These are phyloP conservation scores for Drosera spatulata DNA, from an alignment of 179 eudicot species.

Conservation along the genomic window DNA sequence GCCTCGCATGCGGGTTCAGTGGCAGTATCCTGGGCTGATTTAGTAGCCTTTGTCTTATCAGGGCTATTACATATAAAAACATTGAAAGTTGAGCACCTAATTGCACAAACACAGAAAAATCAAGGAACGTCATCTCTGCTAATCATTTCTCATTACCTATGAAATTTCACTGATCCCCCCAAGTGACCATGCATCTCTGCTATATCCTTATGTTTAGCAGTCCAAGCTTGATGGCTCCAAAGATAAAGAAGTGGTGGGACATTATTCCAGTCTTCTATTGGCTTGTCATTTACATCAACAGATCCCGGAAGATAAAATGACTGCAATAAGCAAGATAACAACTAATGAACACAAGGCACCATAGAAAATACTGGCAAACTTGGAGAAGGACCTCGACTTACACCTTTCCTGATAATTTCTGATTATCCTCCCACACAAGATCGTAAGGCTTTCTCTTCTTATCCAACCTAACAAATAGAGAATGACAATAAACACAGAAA, in stretches of 20 bases:
- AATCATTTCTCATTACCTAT: conserved; percentile 7
- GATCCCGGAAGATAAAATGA: conserved; percentile 96
- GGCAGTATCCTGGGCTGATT: too few relatives aligned
- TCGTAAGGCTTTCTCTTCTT: conserved; percentile 47
- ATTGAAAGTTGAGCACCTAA: background rate
- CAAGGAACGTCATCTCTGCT: background rate
- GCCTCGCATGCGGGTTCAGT: too few relatives aligned
- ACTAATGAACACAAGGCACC: background rate
- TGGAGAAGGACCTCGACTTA: background rate
- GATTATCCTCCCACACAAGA: conserved; percentile 73
- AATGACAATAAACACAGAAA: background rate
- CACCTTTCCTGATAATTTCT: conserved; percentile 72
- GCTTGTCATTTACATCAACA: conserved; percentile 55
- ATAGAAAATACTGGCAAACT: background rate
- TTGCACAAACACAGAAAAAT: background rate
- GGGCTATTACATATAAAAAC: background rate
- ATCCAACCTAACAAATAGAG: conserved; percentile 51
- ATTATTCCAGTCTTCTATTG: conserved; percentile 78
- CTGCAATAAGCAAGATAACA: conserved; percentile 22
- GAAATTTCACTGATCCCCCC: conserved; percentile 12
- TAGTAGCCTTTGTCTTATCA: too few relatives aligned
- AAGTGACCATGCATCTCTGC: conserved; percentile 54
- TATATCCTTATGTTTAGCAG: conserved; percentile 43
- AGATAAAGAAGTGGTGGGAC: conserved; percentile 64
- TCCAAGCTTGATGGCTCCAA: conserved; percentile 84